These are phyloP conservation scores for Bruguiera parviflora DNA, from an alignment of 345 rosid species.

Conservation along the genomic window DNA sequence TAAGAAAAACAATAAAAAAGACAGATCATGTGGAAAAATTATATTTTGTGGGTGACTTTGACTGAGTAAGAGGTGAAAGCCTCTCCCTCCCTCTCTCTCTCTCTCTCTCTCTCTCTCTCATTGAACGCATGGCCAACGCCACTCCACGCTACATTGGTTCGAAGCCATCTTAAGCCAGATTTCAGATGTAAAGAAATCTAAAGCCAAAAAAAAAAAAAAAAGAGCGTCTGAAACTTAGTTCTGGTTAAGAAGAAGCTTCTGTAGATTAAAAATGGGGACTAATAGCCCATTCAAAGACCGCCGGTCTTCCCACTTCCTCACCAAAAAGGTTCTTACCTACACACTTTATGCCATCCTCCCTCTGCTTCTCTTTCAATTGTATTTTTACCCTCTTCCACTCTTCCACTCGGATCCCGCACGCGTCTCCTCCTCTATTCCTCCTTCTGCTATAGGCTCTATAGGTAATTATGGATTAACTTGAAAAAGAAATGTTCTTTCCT, in stretches of 20 bases:
- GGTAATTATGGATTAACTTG: conserved; percentile 20
- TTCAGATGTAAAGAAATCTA: not conserved
- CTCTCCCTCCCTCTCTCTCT: not conserved
- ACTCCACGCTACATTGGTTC: not conserved
- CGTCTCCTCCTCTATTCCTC: conserved; percentile 19
- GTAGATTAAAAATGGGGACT: conserved; percentile 33
- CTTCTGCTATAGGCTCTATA: conserved; percentile 10
- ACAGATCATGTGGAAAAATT: not conserved
- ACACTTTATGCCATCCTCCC: conserved; percentile 38
- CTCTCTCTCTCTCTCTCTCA: not conserved
- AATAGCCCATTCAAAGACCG: conserved; percentile 36
- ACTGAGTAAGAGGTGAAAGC: not conserved
- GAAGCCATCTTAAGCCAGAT: not conserved
- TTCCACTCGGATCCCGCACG: conserved; percentile 11
- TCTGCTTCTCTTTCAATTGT: conserved; percentile 44
- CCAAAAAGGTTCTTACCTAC: conserved; percentile 44
- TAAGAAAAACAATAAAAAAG: not conserved
- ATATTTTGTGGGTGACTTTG: conserved; percentile 4
- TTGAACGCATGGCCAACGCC: not conserved
- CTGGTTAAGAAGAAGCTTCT: not conserved
- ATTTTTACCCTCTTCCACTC: conserved; percentile 37
- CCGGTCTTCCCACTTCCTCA: conserved; percentile 18
- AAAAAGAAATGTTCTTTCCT: not conserved
- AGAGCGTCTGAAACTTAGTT: too few relatives aligned
- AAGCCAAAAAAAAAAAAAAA: not conserved